phyloP scores from a whole-genome alignment of 2,329 filamentous ascomycete species.

The Sporothrix sp. region DNA sequence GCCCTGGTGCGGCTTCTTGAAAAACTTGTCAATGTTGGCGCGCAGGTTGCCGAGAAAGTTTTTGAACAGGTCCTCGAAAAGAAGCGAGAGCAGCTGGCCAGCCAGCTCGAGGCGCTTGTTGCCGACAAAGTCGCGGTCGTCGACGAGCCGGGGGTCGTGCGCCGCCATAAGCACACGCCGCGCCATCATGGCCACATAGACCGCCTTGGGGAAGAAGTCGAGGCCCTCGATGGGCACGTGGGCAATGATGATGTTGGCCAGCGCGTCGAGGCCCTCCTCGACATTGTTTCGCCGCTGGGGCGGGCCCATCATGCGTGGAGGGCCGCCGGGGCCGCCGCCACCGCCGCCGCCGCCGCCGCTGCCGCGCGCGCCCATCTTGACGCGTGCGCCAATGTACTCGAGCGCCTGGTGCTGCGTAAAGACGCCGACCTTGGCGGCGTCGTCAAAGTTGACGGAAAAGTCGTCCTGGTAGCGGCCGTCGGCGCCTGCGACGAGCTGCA shows the following conservation, averaged over 20 bases:
- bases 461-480: conserved; percentile 88
- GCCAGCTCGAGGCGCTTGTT: conserved; percentile 95
- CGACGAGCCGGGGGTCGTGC: conserved; percentile 78
- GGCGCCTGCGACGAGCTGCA: conserved; percentile 79
- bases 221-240: conserved; percentile 86
- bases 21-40: conserved; percentile 85
- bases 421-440: conserved; percentile 72
- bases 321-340: conserved; percentile 5
- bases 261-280: conserved; percentile 84
- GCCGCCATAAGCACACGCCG: conserved; percentile 92
- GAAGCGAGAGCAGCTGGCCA: conserved; percentile 81
- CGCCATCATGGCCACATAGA: conserved; percentile 96
- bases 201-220: conserved; percentile 92
- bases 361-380: conserved; percentile 71
- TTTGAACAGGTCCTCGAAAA: conserved; percentile 98
- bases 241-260: conserved; percentile 87
- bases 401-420: conserved; percentile 92
- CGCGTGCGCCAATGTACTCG: conserved; percentile 78
- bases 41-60: conserved; percentile 84
- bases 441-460: conserved; percentile 91
- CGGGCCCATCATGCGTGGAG: conserved; percentile 42
- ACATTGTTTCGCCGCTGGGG: conserved; percentile 66
- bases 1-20: conserved; percentile 87
- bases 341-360: conserved; percentile 22
- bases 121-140: conserved; percentile 94